A percentile compares a stretch with the other conserved stretches of the same genome.
phyloP scores from a whole-genome alignment of 139 green algal genomes.

The Chlorella sorokiniana region DNA sequence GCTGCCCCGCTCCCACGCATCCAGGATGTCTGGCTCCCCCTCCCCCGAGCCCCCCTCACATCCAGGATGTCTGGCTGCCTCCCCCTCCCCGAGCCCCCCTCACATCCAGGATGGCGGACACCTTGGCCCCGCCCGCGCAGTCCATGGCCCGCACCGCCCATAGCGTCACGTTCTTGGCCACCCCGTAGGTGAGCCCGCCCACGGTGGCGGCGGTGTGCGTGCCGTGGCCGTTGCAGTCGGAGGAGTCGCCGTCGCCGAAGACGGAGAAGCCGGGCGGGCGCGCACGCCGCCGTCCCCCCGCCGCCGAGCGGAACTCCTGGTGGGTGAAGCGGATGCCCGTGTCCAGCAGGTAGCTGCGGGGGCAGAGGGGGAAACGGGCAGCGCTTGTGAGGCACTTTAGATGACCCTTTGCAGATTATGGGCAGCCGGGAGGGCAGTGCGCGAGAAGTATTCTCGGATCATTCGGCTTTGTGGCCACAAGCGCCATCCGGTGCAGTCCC shows the following conservation, averaged over 20 bases:
- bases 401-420: no score
- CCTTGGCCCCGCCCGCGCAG: slow-evolving; percentile 33
- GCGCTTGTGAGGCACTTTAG: neutral
- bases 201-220: slow-evolving; percentile 68
- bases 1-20: no score
- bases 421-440: no score
- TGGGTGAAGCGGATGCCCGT: slow-evolving; percentile 60
- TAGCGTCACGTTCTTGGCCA: slow-evolving; percentile 67
- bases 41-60: no score
- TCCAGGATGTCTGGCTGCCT: no score
- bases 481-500: no score
- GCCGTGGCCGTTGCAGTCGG: slow-evolving; percentile 68
- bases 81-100: no score
- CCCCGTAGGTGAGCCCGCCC: slow-evolving; percentile 59
- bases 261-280: slow-evolving; percentile 21
- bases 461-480: no score
- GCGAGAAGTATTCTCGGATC: no score
- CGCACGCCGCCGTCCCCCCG: neutral
- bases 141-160: slow-evolving; percentile 47
- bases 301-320: slow-evolving; percentile 48
- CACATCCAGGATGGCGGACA: slow-evolving; percentile 24
- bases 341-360: slow-evolving; percentile 54
- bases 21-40: no score
- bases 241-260: slow-evolving; percentile 28
- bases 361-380: neutral